Conservation (phyloP, 2,329 filamentous ascomycete genomes). For the Dichotomopilus funicola region DNA sequence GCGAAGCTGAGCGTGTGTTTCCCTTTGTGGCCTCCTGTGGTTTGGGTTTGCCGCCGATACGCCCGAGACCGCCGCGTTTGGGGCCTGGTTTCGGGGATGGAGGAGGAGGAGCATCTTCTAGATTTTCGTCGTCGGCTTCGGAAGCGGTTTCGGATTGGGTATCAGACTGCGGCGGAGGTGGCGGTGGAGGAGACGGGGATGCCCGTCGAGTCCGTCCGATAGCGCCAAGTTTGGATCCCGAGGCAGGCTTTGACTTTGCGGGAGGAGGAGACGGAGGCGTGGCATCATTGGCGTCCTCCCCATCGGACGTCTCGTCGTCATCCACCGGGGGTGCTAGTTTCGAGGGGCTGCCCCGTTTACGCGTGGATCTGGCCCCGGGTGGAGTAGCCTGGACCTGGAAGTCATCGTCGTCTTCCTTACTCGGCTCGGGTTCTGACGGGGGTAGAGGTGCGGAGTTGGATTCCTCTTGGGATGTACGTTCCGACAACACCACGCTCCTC, state of each 20-base stretch:
- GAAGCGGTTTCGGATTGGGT: conserved; percentile 39
- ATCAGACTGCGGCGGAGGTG: conserved; percentile 22
- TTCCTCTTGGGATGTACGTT: conserved; percentile 14
- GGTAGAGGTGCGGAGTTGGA: conserved; percentile 10
- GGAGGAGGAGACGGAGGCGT: conserved; percentile 5
- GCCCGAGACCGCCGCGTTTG: conserved; percentile 34
- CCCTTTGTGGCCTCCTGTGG: conserved; percentile 16
- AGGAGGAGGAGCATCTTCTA: conserved; percentile 11
- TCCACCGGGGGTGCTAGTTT: background rate
- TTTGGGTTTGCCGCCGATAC: conserved; percentile 31
- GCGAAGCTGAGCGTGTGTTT: conserved; percentile 19
- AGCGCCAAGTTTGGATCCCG: conserved; percentile 28
- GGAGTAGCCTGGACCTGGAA: conserved; percentile 48
- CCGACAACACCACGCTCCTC: conserved; percentile 22
- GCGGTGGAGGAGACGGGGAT: conserved; percentile 26
- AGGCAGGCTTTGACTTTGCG: background rate
- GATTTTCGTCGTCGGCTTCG: conserved; percentile 20
- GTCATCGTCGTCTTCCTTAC: conserved; percentile 37
- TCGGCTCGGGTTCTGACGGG: conserved; percentile 14
- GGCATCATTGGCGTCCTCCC: conserved; percentile 25
- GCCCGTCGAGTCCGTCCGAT: conserved; percentile 31
- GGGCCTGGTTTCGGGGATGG: conserved; percentile 23
- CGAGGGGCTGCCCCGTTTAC: conserved; percentile 18
- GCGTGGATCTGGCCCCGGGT: conserved; percentile 27
- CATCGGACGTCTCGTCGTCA: conserved; percentile 31